A percentile compares a stretch with the other conserved stretches of the same genome.
Evolutionary conservation across 148 eudicot genomes (phyloP).

Genomic region (Simmondsia chinensis): DNA sequence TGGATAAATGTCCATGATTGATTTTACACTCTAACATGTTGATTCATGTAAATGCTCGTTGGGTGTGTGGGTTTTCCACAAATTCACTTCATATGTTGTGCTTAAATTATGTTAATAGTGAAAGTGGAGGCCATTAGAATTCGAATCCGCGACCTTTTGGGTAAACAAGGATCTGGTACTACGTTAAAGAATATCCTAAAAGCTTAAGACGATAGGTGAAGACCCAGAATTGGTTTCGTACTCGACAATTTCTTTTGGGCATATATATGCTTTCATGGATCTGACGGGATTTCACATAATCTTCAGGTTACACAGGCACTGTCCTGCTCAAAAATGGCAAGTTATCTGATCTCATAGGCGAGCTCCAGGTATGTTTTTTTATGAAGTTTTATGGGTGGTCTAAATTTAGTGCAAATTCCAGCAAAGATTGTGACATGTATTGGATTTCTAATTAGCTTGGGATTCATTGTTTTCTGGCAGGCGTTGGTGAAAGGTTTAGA

Average conservation of each 20-base stretch:
- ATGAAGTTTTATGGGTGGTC: not conserved
- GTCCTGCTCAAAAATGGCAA: slow-evolving; percentile 61
- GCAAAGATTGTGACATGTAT: not conserved
- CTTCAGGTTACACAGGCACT: slow-evolving; percentile 70
- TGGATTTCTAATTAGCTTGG: not conserved
- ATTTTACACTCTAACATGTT: too few species aligned
- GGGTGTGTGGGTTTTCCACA: too few species aligned
- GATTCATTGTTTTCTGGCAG: slow-evolving; percentile 23
- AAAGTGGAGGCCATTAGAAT: too few species aligned
- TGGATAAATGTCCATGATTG: too few species aligned
- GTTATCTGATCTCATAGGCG: slow-evolving; percentile 68
- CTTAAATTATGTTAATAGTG: too few species aligned
- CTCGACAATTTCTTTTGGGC: not conserved
- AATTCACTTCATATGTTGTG: too few species aligned
- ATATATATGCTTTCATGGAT: not conserved
- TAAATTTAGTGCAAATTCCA: not conserved
- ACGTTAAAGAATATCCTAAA: too few species aligned
- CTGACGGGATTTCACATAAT: not conserved
- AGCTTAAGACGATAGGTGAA: too few species aligned
- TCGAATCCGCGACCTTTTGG: too few species aligned
- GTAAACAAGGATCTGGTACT: too few species aligned
- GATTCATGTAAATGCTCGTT: too few species aligned
- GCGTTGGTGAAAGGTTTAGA: slow-evolving; percentile 52
- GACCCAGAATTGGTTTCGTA: not conserved
- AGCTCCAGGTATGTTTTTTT: slow-evolving; percentile 49